Evolutionary conservation across 192 early-diverging fungal genomes (phyloP), one percentile per base, ranked within the genome.

Genomic region (Mortierella alpina): DNA sequence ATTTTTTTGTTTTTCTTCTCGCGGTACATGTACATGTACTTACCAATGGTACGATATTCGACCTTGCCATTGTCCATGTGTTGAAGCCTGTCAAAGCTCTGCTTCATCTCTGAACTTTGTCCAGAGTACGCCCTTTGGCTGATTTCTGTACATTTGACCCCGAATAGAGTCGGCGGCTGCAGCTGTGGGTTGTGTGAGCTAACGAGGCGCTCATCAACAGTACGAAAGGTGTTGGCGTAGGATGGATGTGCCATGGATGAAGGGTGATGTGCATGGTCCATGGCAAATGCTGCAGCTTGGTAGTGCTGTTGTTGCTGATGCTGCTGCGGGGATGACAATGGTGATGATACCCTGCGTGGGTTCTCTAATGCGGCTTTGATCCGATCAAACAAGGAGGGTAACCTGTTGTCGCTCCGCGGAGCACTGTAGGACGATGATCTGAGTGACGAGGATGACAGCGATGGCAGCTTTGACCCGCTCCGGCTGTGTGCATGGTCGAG

Each of bases 21-120:
- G 7, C 7, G 39, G 31, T 20, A 63, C 9, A 22, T 9, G 31
- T 20, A 63, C 9, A 22, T 9, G 20, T 31, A 56, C 65, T 58
- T 80, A 80, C 77, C 77, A 63, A 80, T 68, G 20, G 77, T 80
- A 12, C 77, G 77, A 49, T 80, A 67, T 62, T 80, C 77, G 48
- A 80, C 77, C n/a, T 67, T 80, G 48, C 77, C 70, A n/a, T 42
- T 72, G 49, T 80, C 77, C 17, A 72, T 22, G 12, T 31, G 58
- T 17, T 80, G 77, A 5, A 80, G 70, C 40, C 65, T 53, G 3
- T 67, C 45, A 41, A 80, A 72, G 40, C 77, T 68, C 22, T 48
- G 40, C n/a, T 72, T 68, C 65, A 80, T 80, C n/a, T 62, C 70
- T 14, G 69, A 72, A 20, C 59, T 68, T 40, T 80, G 77, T 17